Evolutionary conservation across 805 yeast genomes (phyloP).

Genomic region (Candida silvicultrix): DNA sequence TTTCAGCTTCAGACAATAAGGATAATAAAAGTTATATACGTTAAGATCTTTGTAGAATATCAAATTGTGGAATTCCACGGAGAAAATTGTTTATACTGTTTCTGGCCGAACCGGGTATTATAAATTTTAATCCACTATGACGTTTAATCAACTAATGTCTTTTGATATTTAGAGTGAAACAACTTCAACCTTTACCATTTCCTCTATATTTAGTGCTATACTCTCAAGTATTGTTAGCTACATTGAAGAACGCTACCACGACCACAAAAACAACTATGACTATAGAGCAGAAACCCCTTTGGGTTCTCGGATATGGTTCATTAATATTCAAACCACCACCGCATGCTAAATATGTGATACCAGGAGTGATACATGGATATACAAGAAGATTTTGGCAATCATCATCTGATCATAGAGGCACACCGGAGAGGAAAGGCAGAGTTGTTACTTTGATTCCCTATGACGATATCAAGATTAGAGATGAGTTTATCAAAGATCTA

Average conservation of each 20-base stretch:
- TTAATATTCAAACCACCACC: conserved; percentile 89
- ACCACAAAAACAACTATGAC: conserved; percentile 1
- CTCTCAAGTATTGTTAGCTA: too few species aligned
- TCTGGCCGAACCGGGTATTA: too few species aligned
- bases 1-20: neutral
- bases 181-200: too few species aligned
- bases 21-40: neutral
- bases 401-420: conserved; percentile 85
- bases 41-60: neutral
- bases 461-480: conserved; percentile 40
- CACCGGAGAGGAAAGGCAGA: conserved; percentile 80
- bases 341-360: conserved; percentile 48
- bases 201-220: too few species aligned
- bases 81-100: too few species aligned
- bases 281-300: conserved; percentile 34
- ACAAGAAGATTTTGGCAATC: conserved; percentile 89
- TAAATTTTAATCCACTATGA: too few species aligned
- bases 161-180: neutral
- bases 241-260: too few species aligned
- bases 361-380: conserved; percentile 73
- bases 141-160: neutral
- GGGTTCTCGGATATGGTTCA: conserved; percentile 91
- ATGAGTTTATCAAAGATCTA: conserved; percentile 36
- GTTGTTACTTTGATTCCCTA: conserved; percentile 76
- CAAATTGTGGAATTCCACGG: too few species aligned